Base-by-base conservation (phyloP, 2,329 filamentous ascomycete genomes). In the Beauveria caledonica region DNA sequence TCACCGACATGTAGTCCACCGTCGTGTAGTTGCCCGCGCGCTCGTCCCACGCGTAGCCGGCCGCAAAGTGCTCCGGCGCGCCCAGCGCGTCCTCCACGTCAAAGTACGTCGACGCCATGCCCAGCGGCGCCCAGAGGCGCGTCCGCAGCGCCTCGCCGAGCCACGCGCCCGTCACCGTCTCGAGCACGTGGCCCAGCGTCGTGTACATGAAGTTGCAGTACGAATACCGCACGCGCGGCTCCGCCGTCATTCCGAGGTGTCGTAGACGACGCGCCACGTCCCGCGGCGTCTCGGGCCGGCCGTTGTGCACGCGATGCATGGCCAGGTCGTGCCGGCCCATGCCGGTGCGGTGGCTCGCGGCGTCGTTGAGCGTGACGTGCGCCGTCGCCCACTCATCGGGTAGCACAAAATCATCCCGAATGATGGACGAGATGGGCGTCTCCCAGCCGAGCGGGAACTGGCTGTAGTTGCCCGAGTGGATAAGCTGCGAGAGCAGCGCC, bases 321-420 rank as follows among this genome's bases (percentile, higher is more conserved):
- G 63, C 63, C 13, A 66, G 53, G 63, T 79, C 76, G 66, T 77
- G 78, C 42, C 71, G 63, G 1, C 80, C 71, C 62, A 81, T 71
- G 10, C 82, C 81, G 0, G 77, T 80, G 5, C 80, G 74, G 65
- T 85, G 82, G 54, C 76, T 75, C 1, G 82, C 71, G 2, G 80
- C 76, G 60, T 86, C 83, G 60, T 84, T 78, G 7, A 85, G 67
- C 0, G 80, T 85, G 45, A 82, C 68, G 62, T 79, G 74, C 25
- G 71, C 67, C 1, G 79, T 84, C 15, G 76, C 73, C 66, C 74
- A 77, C 0, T 72, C 70, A 56, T 79, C 76, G 13, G 72, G 63
- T 11, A 83, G 70, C 1, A 82, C 75, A 62, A 84, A 84, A 55
- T 84, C 81, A 1, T 79, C 77, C 1, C 73, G 74, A 3, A 84